Base-by-base conservation (phyloP, 1,139 yeast genomes). In the Zygoascus hellenicus region DNA sequence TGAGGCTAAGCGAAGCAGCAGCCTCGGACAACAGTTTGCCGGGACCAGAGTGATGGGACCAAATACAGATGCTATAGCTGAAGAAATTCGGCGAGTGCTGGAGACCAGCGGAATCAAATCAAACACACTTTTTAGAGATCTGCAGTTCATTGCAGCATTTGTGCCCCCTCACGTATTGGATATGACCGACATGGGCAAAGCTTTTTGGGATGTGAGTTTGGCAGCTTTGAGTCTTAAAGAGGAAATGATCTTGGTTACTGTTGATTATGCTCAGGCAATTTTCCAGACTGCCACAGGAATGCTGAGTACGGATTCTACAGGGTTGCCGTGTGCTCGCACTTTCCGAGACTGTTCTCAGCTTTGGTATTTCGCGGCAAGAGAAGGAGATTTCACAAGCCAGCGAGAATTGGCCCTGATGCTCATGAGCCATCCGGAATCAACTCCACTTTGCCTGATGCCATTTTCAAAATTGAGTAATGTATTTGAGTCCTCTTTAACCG, bases 131-230 rank as follows among this genome's bases (percentile, higher is more conserved):
- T 67, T 62, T 48, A 53, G 69, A 13, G 71, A 67, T 45, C 51
- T 67, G 33, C 71, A 67, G 48, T 53, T 62, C 29, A 61, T 67
- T 42, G 62, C 69, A 1, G 59, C 69, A n/a, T 61, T 66, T 51
- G 66, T 65, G 5, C 66, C 68, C 2, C 56, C 66, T 3, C 51
- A 51, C 10, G 56, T 59, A 26, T 54, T 66, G 33, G 69, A 65
- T 40, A 45, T 57, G 51, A 62, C 64, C 3, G 66, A 62, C 38
- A 53, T 56, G 38, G 68, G 68, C 34, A 62, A 62, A 48, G 65
- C 67, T 11, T 67, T 67, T 46, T 65, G 68, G 64, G 70, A 66
- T 43, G 69, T 66, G 32, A 60, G 66, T 35, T 57, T 64, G 39
- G 71, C 69, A 1, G 69, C 69, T 1, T 49, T 58, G 43, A 60